Conservation (phyloP, 1,139 yeast species). For the Taphrina confusa region DNA sequence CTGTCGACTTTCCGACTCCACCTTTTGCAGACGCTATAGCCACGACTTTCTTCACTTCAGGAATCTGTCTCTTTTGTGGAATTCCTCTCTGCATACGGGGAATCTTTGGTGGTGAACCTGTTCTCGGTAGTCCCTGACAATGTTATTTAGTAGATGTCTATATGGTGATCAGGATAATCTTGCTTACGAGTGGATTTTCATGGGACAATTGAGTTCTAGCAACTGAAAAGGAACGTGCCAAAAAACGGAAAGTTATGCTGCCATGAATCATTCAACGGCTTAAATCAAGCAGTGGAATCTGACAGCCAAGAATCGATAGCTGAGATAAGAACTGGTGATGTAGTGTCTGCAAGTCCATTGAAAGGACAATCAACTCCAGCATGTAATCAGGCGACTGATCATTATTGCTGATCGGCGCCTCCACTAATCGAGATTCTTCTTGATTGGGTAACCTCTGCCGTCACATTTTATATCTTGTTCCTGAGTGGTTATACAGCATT, state of each 20-base stretch:
- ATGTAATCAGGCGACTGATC: no score
- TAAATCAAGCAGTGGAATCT: no score
- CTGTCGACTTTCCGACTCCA: conserved; percentile 67
- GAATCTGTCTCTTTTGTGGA: conserved; percentile 42
- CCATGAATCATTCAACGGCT: background rate
- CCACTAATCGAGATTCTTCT: background rate
- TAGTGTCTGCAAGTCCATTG: no score
- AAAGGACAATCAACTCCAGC: no score
- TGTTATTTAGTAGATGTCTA: background rate
- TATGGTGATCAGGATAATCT: background rate
- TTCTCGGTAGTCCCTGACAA: conserved; percentile 37
- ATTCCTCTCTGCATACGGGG: conserved; percentile 41
- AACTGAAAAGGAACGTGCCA: conserved; percentile 2
- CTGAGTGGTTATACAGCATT: no score
- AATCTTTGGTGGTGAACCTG: conserved; percentile 40
- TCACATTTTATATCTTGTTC: conserved; percentile 1
- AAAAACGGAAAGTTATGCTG: background rate
- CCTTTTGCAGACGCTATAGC: conserved; percentile 81
- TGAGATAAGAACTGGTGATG: no score
- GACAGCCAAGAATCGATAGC: no score
- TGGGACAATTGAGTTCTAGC: conserved; percentile 8
- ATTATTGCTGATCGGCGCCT: conserved; percentile 5
- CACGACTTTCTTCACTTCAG: conserved; percentile 62
- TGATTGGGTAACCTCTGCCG: background rate
- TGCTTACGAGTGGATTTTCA: conserved; percentile 37